These are phyloP conservation scores for Globisporangium perplexum DNA, from an alignment of 352 stramenopile genomes.

Conservation along the genomic window DNA sequence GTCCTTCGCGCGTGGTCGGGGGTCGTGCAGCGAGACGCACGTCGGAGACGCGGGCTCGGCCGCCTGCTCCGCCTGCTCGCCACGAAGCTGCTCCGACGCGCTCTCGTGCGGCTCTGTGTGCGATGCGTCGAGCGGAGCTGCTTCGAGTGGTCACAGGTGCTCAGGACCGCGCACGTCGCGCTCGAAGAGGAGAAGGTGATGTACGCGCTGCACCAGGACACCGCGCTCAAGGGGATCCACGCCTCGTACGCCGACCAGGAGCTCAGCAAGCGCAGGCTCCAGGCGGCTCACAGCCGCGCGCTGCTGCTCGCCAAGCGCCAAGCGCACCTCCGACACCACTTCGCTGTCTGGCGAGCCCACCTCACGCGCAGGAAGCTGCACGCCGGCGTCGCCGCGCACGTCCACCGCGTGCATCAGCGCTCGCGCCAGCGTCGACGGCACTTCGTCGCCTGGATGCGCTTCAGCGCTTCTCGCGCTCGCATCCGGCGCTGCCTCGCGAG, in stretches of 20 bases:
- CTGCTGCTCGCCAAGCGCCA: conserved; percentile 12
- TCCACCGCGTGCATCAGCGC: conserved; percentile 14
- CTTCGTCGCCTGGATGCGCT: conserved; percentile 16
- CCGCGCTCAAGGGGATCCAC: conserved; percentile 26
- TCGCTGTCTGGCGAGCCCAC: conserved; percentile 16
- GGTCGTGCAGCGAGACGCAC: not conserved
- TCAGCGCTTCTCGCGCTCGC: not conserved
- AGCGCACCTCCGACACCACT: conserved; percentile 11
- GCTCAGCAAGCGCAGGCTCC: conserved; percentile 15
- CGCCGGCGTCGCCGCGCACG: conserved; percentile 15
- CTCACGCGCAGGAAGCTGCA: conserved; percentile 11
- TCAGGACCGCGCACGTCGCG: conserved; percentile 28
- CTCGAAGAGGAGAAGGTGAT: conserved; percentile 42
- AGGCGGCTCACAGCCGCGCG: conserved; percentile 10
- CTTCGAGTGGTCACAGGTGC: conserved; percentile 31
- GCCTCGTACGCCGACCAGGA: conserved; percentile 17
- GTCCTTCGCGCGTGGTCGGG: conserved; percentile 8
- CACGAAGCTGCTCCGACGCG: not conserved
- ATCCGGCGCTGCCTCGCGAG: conserved; percentile 1
- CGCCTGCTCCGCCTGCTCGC: not conserved
- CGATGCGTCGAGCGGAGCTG: conserved; percentile 23
- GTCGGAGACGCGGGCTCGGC: not conserved
- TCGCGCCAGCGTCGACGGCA: conserved; percentile 6
- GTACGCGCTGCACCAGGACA: conserved; percentile 28
- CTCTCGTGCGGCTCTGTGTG: conserved; percentile 22